Percentiles rank a stretch among this genome's conserved stretches.
Conservation (phyloP, 1,139 yeast species). For the Tardiomyces digboiensis region DNA sequence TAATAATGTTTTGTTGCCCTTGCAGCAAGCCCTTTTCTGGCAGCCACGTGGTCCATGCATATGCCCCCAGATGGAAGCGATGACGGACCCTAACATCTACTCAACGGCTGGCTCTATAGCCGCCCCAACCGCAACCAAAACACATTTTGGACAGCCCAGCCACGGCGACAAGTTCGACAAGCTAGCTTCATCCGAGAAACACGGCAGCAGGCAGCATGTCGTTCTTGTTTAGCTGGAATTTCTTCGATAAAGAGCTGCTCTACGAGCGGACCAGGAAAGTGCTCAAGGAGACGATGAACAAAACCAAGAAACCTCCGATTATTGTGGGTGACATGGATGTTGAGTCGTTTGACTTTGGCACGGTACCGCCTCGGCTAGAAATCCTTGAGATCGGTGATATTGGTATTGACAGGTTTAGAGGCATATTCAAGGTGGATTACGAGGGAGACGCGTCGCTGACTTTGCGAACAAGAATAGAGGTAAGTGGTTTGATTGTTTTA, state of each 20-base stretch:
- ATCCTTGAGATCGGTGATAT: conserved; percentile 81
- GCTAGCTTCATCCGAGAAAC: too few species aligned
- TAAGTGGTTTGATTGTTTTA: conserved; percentile 62
- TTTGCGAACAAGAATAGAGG: conserved; percentile 74
- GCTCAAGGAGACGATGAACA: conserved; percentile 66
- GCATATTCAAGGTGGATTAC: conserved; percentile 75
- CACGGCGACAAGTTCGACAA: too few species aligned
- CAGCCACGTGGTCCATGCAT: neutral
- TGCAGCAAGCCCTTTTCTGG: too few species aligned
- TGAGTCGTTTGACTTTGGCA: conserved; percentile 69
- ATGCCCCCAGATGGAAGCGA: neutral
- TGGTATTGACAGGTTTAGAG: conserved; percentile 71
- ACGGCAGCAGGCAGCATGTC: conserved; percentile 10
- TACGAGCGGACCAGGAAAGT: conserved; percentile 58
- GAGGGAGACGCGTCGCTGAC: conserved; percentile 76
- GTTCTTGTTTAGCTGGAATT: conserved; percentile 18
- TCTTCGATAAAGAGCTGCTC: conserved; percentile 56
- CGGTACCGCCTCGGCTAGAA: conserved; percentile 69
- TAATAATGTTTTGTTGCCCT: too few species aligned
- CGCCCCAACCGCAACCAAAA: neutral
- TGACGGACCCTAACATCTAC: neutral
- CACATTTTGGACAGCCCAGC: neutral
- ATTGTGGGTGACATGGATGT: conserved; percentile 67
- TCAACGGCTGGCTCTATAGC: neutral
- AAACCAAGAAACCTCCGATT: conserved; percentile 58